Evolutionary conservation across 2,329 filamentous ascomycete genomes (phyloP).

Genomic region (Epichloe amarillans): DNA sequence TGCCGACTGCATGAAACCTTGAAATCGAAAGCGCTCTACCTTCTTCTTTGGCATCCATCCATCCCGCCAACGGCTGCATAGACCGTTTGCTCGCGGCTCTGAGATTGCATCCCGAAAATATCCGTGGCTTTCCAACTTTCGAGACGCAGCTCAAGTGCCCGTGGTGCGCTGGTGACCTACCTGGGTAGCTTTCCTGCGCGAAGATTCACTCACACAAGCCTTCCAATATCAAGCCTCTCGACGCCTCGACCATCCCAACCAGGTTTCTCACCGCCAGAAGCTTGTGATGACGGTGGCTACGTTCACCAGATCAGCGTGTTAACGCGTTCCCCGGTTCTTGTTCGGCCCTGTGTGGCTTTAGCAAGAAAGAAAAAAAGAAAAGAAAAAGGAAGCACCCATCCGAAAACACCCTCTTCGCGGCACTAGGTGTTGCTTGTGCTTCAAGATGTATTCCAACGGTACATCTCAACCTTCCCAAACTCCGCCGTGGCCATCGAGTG

Average conservation of each 20-base stretch:
- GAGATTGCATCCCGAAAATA: neutral
- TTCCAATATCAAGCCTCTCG: neutral
- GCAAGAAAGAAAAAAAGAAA: neutral
- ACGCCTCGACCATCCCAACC: neutral
- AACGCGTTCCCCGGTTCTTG: neutral
- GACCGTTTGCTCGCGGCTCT: neutral
- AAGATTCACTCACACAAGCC: neutral
- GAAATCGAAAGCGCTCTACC: neutral
- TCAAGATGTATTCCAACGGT: conserved; percentile 8
- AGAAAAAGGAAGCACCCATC: neutral
- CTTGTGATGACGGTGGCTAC: conserved; percentile 4
- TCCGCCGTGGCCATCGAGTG: conserved; percentile 5
- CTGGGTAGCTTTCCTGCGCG: neutral
- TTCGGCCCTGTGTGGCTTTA: neutral
- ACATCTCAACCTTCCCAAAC: conserved; percentile 2
- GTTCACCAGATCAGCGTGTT: conserved; percentile 1
- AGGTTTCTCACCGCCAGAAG: conserved; percentile 1
- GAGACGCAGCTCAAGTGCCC: neutral
- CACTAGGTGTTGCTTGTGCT: neutral
- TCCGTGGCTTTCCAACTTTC: neutral
- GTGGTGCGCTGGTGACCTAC: neutral
- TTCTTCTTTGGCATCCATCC: neutral
- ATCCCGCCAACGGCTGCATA: neutral
- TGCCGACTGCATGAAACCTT: neutral
- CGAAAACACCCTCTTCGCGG: neutral